Conservation (phyloP, 352 stramenopile species). For the Globisporangium nodosum region DNA sequence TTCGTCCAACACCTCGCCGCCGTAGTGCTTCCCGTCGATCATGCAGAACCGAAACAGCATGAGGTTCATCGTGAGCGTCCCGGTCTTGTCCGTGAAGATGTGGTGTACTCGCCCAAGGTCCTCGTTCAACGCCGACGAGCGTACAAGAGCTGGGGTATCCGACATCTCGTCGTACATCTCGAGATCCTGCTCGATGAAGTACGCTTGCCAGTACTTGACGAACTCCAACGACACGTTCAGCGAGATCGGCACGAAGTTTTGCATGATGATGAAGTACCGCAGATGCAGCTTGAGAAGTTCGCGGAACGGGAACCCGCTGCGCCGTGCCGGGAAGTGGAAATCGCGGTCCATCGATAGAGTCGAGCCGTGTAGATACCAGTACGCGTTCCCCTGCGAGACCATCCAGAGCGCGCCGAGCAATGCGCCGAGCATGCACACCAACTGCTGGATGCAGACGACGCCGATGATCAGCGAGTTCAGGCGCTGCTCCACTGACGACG, state of each 20-base stretch:
- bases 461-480: constrained; percentile 69
- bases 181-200: constrained; percentile 92
- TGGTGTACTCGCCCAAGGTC: constrained; percentile 89
- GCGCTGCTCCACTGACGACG: constrained; percentile 66
- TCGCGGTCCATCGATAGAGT: not conserved
- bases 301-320: constrained; percentile 30
- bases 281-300: constrained; percentile 82
- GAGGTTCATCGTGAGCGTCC: constrained; percentile 93
- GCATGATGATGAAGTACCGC: constrained; percentile 95
- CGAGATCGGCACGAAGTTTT: constrained; percentile 97
- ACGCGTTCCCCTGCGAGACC: constrained; percentile 42
- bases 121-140: constrained; percentile 87
- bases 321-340: not conserved
- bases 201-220: constrained; percentile 93
- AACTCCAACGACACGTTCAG: constrained; percentile 98
- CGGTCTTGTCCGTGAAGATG: constrained; percentile 95
- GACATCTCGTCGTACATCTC: constrained; percentile 90
- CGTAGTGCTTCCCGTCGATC: constrained; percentile 91
- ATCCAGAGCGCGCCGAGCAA: constrained; percentile 70
- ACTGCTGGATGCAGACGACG: constrained; percentile 71
- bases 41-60: constrained; percentile 97
- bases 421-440: constrained; percentile 59
- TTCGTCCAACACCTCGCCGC: constrained; percentile 58
- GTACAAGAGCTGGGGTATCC: constrained; percentile 82
- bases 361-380: constrained; percentile 54